These are phyloP conservation scores for Aegilops umbellulata DNA, from an alignment of 176 grass and related monocot genomes.

Conservation along the genomic window DNA sequence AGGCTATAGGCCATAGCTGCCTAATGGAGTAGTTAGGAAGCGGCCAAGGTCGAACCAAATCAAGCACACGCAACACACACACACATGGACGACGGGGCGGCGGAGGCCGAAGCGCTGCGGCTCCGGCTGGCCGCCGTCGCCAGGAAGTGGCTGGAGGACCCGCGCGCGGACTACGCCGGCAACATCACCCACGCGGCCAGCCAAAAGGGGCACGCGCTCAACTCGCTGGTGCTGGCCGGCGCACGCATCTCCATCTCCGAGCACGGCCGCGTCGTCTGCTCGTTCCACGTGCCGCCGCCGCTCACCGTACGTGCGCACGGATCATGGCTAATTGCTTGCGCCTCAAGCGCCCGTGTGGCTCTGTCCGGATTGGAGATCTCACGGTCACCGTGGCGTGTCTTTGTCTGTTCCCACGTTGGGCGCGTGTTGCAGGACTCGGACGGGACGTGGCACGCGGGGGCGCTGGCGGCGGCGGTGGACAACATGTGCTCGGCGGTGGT, in stretches of 20 bases:
- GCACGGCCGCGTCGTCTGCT: conserved; percentile 38
- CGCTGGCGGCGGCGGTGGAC: not conserved
- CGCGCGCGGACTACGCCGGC: not conserved
- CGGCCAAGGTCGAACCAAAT: not conserved
- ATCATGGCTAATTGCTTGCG: too few relatives aligned
- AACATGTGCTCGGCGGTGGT: not conserved
- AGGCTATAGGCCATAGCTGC: not conserved
- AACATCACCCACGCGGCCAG: not conserved
- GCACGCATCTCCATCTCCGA: conserved; percentile 28
- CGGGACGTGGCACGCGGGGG: not conserved
- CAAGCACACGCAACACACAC: not conserved
- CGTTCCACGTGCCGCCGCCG: conserved; percentile 41
- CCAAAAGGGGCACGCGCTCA: conserved; percentile 25
- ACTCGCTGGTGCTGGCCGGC: conserved; percentile 23
- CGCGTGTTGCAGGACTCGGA: not conserved
- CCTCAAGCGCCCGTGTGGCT: not conserved
- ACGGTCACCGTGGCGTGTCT: not conserved
- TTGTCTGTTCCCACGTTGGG: not conserved
- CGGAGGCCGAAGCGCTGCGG: not conserved
- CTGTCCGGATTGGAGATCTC: not conserved
- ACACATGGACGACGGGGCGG: not conserved
- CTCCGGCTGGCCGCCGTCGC: not conserved
- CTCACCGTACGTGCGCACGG: conserved; percentile 35
- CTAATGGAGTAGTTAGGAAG: too few relatives aligned
- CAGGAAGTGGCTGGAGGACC: not conserved